These are phyloP conservation scores for Novymonas esmeraldas DNA, from an alignment of 208 protist species.

Conservation along the genomic window DNA sequence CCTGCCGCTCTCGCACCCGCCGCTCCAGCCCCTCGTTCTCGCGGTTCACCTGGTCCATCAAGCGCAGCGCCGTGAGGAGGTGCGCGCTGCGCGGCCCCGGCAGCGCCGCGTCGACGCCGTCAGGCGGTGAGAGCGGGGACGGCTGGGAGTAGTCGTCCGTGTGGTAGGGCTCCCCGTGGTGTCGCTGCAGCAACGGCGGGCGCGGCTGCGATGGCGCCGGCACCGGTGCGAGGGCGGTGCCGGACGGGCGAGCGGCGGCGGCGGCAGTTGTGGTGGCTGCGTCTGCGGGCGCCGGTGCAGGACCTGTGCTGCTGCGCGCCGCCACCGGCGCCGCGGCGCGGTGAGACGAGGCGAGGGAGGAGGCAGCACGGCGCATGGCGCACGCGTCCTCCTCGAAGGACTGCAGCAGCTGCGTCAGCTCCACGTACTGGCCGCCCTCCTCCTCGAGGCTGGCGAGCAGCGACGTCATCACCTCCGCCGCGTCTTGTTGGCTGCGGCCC, in stretches of 20 bases:
- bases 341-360: not conserved
- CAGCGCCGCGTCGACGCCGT: not conserved
- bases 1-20: constrained; percentile 35
- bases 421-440: constrained; percentile 55
- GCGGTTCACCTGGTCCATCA: constrained; percentile 75
- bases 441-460: constrained; percentile 75
- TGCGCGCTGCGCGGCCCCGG: constrained; percentile 39
- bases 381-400: constrained; percentile 47
- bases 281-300: too few relatives aligned
- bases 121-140: not conserved
- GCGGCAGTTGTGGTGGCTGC: too few relatives aligned
- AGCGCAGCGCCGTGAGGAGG: constrained; percentile 31
- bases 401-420: constrained; percentile 51
- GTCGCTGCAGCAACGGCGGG: not conserved
- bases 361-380: not conserved
- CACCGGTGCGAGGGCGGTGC: not conserved
- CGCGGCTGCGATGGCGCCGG: not conserved
- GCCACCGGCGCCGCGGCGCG: not conserved
- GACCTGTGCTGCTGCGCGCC: not conserved
- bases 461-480: constrained; percentile 80
- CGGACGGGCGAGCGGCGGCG: not conserved
- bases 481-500: constrained; percentile 89
- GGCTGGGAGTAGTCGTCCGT: constrained; percentile 12
- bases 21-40: constrained; percentile 71
- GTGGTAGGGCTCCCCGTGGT: constrained; percentile 5